Conservation (phyloP, 2,329 filamentous ascomycete species). For the Paecilomyces sp. region DNA sequence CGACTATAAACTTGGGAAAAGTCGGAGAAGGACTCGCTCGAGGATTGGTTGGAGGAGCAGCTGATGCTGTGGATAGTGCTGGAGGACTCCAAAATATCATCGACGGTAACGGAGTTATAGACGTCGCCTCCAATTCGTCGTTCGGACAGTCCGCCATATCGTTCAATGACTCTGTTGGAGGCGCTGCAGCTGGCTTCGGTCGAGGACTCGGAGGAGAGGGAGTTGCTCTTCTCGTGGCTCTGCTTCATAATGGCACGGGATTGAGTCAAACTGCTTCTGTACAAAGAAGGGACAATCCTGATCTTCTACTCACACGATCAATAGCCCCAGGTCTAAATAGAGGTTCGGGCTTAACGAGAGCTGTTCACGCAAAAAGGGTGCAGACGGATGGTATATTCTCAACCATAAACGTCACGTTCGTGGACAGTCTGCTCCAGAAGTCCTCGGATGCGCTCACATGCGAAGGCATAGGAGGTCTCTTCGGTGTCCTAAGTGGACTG, state of each 20-base stretch:
- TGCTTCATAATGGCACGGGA: neutral
- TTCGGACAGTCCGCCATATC: neutral
- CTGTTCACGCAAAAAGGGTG: neutral
- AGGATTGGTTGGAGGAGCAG: neutral
- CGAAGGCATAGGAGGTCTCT: neutral
- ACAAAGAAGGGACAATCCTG: neutral
- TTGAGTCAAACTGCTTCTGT: neutral
- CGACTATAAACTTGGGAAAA: neutral
- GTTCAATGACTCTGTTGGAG: neutral
- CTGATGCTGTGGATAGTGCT: neutral
- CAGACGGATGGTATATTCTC: neutral
- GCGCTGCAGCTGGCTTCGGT: neutral
- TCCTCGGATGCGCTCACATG: neutral
- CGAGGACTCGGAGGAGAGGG: neutral
- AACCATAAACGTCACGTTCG: neutral
- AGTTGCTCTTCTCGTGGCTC: neutral
- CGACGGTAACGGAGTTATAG: neutral
- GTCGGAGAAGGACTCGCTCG: neutral
- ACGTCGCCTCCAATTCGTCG: neutral
- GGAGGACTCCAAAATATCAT: neutral
- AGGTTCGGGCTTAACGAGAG: neutral
- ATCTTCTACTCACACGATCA: neutral
- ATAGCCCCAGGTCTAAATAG: neutral
- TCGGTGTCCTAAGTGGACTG: neutral
- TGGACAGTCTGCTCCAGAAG: neutral